phyloP scores from a whole-genome alignment of 2,329 filamentous ascomycete species.

The Pseudogymnoascus sp. region DNA sequence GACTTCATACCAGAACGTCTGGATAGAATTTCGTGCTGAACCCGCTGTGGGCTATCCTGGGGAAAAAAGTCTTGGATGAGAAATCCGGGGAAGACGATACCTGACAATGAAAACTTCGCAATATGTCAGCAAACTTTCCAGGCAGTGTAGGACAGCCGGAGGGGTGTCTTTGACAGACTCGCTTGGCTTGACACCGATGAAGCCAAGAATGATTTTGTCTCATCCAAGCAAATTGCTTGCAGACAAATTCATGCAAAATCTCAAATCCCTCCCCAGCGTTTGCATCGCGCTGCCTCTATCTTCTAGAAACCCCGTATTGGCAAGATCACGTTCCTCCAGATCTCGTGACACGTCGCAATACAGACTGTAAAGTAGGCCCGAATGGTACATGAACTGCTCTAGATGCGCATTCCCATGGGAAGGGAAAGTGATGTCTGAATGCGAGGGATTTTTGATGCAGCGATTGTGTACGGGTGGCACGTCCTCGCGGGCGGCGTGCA shows the following conservation, averaged over 20 bases:
- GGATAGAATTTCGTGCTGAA: not conserved
- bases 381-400: not conserved
- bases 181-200: not conserved
- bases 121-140: not conserved
- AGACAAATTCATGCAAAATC: not conserved
- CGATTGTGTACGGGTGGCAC: not conserved
- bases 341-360: slow-evolving; percentile 2
- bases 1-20: not conserved
- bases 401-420: not conserved
- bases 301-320: slow-evolving; percentile 1
- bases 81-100: not conserved
- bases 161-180: not conserved
- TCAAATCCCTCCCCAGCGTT: not conserved
- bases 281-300: not conserved
- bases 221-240: not conserved
- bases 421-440: not conserved
- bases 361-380: not conserved
- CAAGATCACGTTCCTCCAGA: slow-evolving; percentile 1
- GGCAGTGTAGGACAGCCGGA: not conserved
- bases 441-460: not conserved
- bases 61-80: not conserved
- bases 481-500: not conserved
- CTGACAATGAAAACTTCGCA: not conserved
- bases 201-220: not conserved
- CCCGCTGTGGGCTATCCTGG: not conserved